phyloP scores from a whole-genome alignment of 1,284 basidiomycete species.

The Ceratobasidium sp. region DNA sequence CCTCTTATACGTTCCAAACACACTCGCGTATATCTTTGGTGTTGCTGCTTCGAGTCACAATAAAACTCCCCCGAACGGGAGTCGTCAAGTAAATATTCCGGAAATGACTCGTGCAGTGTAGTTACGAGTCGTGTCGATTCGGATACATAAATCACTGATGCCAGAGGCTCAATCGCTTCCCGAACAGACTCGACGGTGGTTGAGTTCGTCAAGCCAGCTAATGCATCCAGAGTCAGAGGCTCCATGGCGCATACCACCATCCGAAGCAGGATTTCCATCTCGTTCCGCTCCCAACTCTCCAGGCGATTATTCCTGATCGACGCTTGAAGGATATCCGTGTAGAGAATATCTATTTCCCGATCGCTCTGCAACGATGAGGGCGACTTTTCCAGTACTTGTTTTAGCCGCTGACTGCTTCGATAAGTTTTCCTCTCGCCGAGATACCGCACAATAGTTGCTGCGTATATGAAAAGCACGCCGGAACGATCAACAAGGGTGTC shows the following conservation, averaged over 20 bases:
- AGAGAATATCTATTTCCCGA: not conserved
- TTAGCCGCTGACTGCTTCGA: not conserved
- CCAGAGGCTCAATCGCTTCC: not conserved
- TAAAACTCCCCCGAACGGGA: not conserved
- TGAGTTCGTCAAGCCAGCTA: not conserved
- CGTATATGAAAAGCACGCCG: slow-evolving; percentile 20
- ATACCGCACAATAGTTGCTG: slow-evolving; percentile 13
- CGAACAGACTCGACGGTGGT: not conserved
- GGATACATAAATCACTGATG: not conserved
- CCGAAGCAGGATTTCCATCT: not conserved
- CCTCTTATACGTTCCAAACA: not conserved
- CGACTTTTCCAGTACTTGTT: not conserved
- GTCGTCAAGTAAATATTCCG: not conserved
- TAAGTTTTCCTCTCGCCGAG: not conserved
- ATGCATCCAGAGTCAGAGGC: not conserved
- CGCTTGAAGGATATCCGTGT: not conserved
- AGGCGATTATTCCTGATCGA: not conserved
- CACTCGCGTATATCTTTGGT: not conserved
- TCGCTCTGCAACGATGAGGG: not conserved
- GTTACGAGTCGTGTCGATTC: not conserved
- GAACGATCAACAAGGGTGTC: not conserved
- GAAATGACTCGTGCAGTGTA: slow-evolving; percentile 4
- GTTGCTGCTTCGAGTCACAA: not conserved
- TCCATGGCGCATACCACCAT: slow-evolving; percentile 11
- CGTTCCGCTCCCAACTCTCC: not conserved